Conservation (phyloP, 257 asterid genomes). For the Petunia secreta region DNA sequence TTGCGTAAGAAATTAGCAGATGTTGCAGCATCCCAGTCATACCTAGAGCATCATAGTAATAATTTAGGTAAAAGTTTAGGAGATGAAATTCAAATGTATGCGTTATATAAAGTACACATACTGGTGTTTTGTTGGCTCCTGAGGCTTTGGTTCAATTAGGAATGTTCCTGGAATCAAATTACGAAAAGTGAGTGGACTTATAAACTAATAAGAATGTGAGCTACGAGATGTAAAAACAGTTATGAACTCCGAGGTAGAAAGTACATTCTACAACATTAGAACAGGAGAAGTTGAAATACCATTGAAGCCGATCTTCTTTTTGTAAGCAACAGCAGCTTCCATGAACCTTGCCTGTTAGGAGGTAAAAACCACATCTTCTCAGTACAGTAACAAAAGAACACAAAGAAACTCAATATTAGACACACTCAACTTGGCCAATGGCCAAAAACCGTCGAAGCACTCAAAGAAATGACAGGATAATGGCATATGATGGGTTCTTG, state of each 20-base stretch:
- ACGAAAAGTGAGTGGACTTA: neutral
- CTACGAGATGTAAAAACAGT: constrained; percentile 14
- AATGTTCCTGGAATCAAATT: constrained; percentile 67
- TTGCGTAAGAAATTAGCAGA: constrained; percentile 90
- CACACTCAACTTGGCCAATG: too few relatives aligned
- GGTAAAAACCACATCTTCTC: constrained; percentile 1
- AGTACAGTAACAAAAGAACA: neutral
- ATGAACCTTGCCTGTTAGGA: constrained; percentile 80
- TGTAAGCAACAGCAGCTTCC: constrained; percentile 89
- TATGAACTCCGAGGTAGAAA: neutral
- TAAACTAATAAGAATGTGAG: neutral
- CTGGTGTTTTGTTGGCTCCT: constrained; percentile 99
- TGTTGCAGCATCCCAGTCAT: constrained; percentile 99
- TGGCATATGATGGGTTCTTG: neutral
- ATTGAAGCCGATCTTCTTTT: constrained; percentile 97
- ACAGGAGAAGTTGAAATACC: constrained; percentile 47
- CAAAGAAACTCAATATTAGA: neutral
- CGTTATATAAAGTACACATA: constrained; percentile 32
- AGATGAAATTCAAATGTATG: neutral
- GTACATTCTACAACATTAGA: neutral
- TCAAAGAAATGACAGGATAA: neutral
- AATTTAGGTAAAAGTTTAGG: neutral
- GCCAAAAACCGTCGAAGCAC: neutral
- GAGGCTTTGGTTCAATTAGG: constrained; percentile 99
- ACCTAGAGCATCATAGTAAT: constrained; percentile 49